A percentile compares a stretch with the other conserved stretches of the same genome.
These are phyloP conservation scores for Pterulicium gracile DNA, from an alignment of 1,284 basidiomycete genomes.

Conservation along the genomic window DNA sequence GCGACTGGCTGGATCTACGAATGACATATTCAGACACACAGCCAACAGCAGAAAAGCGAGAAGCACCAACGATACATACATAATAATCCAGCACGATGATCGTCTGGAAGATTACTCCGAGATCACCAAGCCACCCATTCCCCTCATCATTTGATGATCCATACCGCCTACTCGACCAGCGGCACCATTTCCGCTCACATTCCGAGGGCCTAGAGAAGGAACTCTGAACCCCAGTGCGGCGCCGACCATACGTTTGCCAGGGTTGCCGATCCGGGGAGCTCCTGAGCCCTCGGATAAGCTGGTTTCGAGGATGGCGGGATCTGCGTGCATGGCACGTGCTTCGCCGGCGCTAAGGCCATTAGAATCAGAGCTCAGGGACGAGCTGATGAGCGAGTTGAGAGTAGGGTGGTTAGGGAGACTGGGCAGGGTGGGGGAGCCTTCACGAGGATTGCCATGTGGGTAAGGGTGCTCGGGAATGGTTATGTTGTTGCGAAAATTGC, in stretches of 20 bases:
- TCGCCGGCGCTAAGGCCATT: too few species aligned
- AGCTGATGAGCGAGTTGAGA: constrained; percentile 70
- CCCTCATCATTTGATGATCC: background rate
- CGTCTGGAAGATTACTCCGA: background rate
- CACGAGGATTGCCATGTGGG: constrained; percentile 27
- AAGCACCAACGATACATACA: too few species aligned
- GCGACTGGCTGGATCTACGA: too few species aligned
- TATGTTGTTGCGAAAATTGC: constrained; percentile 12
- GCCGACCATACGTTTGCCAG: constrained; percentile 76
- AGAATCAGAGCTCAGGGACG: constrained; percentile 33
- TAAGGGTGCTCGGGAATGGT: background rate
- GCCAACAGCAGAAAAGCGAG: too few species aligned
- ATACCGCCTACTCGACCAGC: background rate
- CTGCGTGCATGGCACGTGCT: constrained; percentile 35
- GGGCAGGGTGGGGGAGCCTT: constrained; percentile 74
- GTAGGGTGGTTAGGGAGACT: constrained; percentile 71
- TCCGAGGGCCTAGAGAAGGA: constrained; percentile 53
- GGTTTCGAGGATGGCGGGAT: constrained; percentile 56
- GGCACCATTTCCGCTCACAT: constrained; percentile 30
- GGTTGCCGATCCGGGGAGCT: constrained; percentile 67
- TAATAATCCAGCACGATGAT: too few species aligned
- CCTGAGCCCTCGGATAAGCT: constrained; percentile 27
- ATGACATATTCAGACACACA: too few species aligned
- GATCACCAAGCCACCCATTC: background rate
- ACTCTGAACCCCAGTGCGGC: constrained; percentile 72